These are phyloP conservation scores for Lasiosphaeria ovina DNA, from an alignment of 495 filamentous ascomycete species.

Conservation along the genomic window DNA sequence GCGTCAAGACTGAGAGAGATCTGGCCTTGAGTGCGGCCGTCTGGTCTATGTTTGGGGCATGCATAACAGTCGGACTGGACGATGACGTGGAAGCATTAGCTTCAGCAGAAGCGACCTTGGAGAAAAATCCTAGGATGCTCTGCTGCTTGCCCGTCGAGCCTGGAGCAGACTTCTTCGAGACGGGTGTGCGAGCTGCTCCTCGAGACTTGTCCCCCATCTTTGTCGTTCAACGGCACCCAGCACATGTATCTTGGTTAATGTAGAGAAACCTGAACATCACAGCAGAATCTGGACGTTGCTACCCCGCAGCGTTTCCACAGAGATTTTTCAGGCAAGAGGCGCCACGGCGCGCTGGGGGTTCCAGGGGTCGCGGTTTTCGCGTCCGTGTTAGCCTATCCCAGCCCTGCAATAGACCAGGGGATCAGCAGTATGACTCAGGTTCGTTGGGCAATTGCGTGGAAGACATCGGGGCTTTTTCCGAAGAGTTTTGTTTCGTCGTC, in stretches of 20 bases:
- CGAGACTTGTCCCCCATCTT: neutral
- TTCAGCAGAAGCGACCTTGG: neutral
- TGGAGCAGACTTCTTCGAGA: neutral
- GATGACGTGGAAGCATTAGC: constrained; percentile 1
- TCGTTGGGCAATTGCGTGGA: neutral
- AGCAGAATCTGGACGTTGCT: neutral
- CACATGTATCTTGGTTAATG: neutral
- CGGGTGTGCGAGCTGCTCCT: constrained; percentile 1
- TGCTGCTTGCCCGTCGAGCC: neutral
- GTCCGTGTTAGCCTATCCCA: constrained; percentile 1
- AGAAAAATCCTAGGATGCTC: constrained; percentile 3
- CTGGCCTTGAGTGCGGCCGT: neutral
- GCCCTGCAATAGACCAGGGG: neutral
- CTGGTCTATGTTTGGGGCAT: neutral
- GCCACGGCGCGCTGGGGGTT: neutral
- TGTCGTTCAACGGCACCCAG: neutral
- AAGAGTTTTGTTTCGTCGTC: neutral
- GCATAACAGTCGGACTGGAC: neutral
- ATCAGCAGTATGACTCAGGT: neutral
- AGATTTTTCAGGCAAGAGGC: constrained; percentile 3
- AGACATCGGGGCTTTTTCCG: neutral
- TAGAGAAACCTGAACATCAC: neutral
- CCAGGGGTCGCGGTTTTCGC: constrained; percentile 1
- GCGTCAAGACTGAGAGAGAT: constrained; percentile 1
- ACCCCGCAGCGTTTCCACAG: constrained; percentile 1